Evolutionary conservation across 805 yeast genomes (phyloP).

Genomic region (Candida taoyuanica): DNA sequence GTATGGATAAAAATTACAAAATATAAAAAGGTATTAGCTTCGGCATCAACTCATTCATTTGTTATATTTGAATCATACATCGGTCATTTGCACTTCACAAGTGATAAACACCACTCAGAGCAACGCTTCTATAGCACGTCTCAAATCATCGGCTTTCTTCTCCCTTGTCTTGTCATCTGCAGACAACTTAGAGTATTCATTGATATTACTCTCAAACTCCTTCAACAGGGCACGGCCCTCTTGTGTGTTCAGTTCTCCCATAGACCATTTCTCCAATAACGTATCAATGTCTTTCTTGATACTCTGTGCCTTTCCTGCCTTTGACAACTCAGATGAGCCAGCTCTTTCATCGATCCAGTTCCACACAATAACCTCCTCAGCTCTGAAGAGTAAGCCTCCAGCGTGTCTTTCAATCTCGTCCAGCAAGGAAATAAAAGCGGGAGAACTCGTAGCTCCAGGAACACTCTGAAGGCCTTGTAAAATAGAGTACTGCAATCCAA

Average conservation of each 20-base stretch:
- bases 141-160: slow-evolving; percentile 7
- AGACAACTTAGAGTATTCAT: slow-evolving; percentile 17
- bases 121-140: neutral
- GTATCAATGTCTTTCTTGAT: slow-evolving; percentile 21
- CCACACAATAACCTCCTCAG: slow-evolving; percentile 26
- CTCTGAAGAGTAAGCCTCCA: too few species aligned
- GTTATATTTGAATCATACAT: neutral
- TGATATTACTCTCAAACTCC: slow-evolving; percentile 16
- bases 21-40: too few species aligned
- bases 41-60: neutral
- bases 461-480: slow-evolving; percentile 1
- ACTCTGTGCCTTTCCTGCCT: slow-evolving; percentile 3
- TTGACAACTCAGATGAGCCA: slow-evolving; percentile 8
- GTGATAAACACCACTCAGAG: neutral
- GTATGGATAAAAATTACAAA: too few species aligned
- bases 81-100: too few species aligned
- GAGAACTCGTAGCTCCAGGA: neutral
- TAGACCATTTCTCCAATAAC: slow-evolving; percentile 20
- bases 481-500: slow-evolving; percentile 16
- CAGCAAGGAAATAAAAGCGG: too few species aligned
- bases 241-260: slow-evolving; percentile 15
- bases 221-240: slow-evolving; percentile 16
- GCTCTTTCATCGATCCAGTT: slow-evolving; percentile 29
- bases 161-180: slow-evolving; percentile 5
- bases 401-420: too few species aligned